Conservation (phyloP, 495 filamentous ascomycete genomes). For the Daldinia vernicosa region DNA sequence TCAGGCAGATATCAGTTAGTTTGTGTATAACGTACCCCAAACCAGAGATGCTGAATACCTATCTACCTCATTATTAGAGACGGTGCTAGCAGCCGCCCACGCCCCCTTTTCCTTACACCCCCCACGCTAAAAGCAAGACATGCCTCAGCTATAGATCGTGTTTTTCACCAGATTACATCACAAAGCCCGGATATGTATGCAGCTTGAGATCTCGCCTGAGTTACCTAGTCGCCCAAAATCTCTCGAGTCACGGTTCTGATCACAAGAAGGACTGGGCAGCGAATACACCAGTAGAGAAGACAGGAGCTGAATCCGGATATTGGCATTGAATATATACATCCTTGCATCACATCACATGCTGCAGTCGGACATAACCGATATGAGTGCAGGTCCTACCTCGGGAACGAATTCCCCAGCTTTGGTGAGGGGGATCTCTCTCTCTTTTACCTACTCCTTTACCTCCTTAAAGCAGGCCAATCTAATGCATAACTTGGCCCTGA, state of each 20-base stretch:
- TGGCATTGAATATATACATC: background rate
- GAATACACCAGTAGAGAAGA: background rate
- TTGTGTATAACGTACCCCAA: background rate
- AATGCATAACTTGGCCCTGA: background rate
- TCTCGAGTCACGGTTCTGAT: background rate
- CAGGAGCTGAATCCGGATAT: background rate
- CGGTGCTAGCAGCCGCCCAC: background rate
- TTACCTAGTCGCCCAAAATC: background rate
- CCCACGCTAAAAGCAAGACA: conserved; percentile 17
- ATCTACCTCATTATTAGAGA: background rate
- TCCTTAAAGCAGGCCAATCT: background rate
- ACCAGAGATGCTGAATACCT: background rate
- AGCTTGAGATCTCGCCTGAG: background rate
- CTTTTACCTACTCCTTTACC: background rate
- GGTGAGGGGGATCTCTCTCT: background rate
- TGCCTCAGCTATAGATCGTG: background rate
- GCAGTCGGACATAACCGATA: background rate
- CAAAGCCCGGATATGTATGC: background rate
- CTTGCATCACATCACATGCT: background rate
- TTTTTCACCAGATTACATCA: background rate
- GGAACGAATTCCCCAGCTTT: background rate
- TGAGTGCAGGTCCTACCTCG: background rate
- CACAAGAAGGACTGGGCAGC: background rate
- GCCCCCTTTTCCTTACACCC: conserved; percentile 15
- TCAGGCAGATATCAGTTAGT: background rate